Evolutionary conservation across 148 eudicot species (phyloP), one percentile per base, ranked within the genome.

Genomic region (Salicornia ramosissima): DNA sequence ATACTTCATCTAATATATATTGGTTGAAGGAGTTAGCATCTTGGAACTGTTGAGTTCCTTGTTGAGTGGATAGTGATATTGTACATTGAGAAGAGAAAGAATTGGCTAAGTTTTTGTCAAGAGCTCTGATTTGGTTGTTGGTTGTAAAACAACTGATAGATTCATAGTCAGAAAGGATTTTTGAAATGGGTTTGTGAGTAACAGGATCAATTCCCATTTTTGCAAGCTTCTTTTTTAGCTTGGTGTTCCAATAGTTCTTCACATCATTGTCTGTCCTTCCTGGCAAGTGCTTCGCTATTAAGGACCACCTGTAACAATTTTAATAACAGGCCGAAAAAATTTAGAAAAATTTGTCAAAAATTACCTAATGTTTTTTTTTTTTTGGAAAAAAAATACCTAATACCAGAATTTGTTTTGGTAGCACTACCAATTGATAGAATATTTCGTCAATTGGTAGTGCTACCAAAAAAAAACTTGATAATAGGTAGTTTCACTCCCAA

Each of bases 241-340:
- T 93, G 0, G 98, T 90, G 79, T 90, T 93, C 98, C 96, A 93
- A 78, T 90, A 85, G 75, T 90, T 93, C 78, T 93, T 93, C 39
- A 91, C 96, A 56, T 89, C 97, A 57, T 91, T 89, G 70, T 91
- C 97, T 53, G 96, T 91, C 80, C 97, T 89, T 42, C 97, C 97
- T 2, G 96, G 92, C 5, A 91, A 77, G 50, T 79, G 84, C 73
- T 83, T 79, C 10, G 98, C 98, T 64, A 94, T 94, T 24, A 94
- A 66, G 25, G 98, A 94, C 98, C 97, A 94, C 81, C 97, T 88
- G 34, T 47, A 72, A 45, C 66, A 72, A 50, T 12, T 52, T n/a
- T 36, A 73, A 21, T 22, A 60, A 67, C 16, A 69, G n/a, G 73
- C 24, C 26, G 22, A 4, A 45, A 45, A 11, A 39, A 39, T 10